phyloP scores from a whole-genome alignment of 805 yeast genomes.

The Maudiozyma turicensis region DNA sequence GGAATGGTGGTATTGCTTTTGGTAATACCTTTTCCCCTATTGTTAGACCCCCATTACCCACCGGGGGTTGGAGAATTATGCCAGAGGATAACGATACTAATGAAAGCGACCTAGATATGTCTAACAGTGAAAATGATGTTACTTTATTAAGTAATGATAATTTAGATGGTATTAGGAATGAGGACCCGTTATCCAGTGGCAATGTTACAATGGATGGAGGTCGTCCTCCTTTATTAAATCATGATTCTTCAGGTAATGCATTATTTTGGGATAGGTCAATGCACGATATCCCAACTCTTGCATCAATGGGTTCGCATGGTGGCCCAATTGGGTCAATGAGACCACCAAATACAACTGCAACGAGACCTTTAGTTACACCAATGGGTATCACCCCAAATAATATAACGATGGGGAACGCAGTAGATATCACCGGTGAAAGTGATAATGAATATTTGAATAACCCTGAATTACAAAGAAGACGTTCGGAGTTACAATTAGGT shows the following conservation, averaged over 20 bases:
- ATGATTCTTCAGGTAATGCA: conserved; percentile 9
- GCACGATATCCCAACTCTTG: conserved; percentile 10
- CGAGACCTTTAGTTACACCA: not conserved
- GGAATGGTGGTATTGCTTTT: conserved; percentile 23
- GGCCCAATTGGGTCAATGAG: not conserved
- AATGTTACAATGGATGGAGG: not conserved
- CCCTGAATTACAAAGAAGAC: conserved; percentile 25
- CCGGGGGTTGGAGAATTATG: conserved; percentile 29
- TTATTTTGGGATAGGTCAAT: conserved; percentile 29
- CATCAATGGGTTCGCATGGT: not conserved
- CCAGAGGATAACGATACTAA: conserved; percentile 10
- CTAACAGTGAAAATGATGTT: not conserved
- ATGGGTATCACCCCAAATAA: not conserved
- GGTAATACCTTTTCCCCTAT: conserved; percentile 18
- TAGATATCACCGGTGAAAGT: conserved; percentile 5
- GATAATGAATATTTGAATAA: conserved; percentile 26
- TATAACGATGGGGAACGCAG: not conserved
- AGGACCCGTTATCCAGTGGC: not conserved
- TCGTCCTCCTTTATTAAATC: not conserved
- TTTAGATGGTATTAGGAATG: not conserved
- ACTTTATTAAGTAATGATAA: not conserved
- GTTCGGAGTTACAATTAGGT: conserved; percentile 25
- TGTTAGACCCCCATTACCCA: conserved; percentile 23
- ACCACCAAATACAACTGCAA: not conserved
- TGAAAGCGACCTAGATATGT: not conserved